Evolutionary conservation across 345 rosid genomes (phyloP), one percentile per base, ranked within the genome.

Genomic region (Ricinus communis): DNA sequence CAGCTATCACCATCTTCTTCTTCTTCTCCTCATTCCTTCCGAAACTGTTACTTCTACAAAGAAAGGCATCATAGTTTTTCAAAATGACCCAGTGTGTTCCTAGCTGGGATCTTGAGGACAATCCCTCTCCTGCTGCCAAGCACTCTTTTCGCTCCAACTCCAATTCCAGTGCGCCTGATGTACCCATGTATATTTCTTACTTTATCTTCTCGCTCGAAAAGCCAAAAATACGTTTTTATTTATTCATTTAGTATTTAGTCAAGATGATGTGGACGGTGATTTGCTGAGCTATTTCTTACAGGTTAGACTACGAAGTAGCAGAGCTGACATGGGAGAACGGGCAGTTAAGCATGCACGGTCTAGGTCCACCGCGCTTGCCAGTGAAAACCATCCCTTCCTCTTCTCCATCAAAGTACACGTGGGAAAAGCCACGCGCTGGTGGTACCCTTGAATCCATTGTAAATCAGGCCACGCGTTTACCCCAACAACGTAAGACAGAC

Each of bases 301-400:
- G 99, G 83, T 71, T 71, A 64, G 84, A 85, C 71, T 87, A 83
- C 38, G 97, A 88, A 80, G 96, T 95, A 40, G 89, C 97, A 25
- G 99, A 95, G 83, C 82, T 95, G 74, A 95, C 97, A 41, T 95
- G 99, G 99, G 87, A 92, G 79, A 95, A 92, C 72, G 97, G 97
- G 4, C 97, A 92, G 57, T 66, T 95, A 24, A 85, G 88, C 77
- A 80, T 89, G 88, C 95, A 91, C 84, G 86, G 89, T 30, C 81
- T 90, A 70, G 87, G 96, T 5, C 85, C 84, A 28, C 86, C 91
- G 69, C 89, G 92, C 11, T 56, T 60, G 47, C 73, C 70, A 2
- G 36, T 71, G 62, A 87, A 81, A 59, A 70, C 82, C 54, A 19
- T 40, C 7, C 41, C 71, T 15, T 41, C 77, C 22, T 38, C 64